These are phyloP conservation scores for Tolypocladium capitatum DNA, from an alignment of 2,329 filamentous ascomycete species.

Conservation along the genomic window DNA sequence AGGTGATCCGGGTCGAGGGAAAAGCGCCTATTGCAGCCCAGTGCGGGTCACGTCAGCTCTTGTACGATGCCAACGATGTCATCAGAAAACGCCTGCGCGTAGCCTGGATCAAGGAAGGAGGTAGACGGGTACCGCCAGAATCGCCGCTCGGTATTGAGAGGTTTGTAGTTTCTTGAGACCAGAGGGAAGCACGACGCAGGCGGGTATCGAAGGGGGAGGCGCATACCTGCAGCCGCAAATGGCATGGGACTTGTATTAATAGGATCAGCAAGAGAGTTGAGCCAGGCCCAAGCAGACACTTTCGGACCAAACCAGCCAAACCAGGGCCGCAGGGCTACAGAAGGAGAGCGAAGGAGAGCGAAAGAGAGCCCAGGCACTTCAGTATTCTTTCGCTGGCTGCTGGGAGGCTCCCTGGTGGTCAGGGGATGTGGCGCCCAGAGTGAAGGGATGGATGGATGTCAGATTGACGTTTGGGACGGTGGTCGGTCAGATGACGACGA, in stretches of 20 bases:
- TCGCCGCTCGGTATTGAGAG: background rate
- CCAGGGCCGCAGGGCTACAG: background rate
- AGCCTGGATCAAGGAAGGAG: background rate
- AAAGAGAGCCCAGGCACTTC: background rate
- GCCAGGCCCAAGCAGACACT: background rate
- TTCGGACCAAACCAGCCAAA: background rate
- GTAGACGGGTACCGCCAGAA: background rate
- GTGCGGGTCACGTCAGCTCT: slow-evolving; percentile 6
- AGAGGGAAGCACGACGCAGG: background rate
- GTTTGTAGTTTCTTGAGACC: background rate
- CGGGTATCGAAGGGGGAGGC: background rate
- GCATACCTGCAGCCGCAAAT: slow-evolving; percentile 7
- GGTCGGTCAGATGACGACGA: background rate
- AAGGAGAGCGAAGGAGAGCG: background rate
- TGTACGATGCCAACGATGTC: slow-evolving; percentile 1
- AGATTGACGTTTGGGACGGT: background rate
- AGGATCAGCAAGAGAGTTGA: background rate
- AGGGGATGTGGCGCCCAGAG: slow-evolving; percentile 2
- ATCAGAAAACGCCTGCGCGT: background rate
- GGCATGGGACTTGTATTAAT: slow-evolving; percentile 4
- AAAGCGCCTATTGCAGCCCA: slow-evolving; percentile 3
- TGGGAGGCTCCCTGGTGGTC: background rate
- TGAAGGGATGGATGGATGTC: slow-evolving; percentile 2
- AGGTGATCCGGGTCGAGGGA: background rate
- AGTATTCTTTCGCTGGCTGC: background rate